Percentiles rank a stretch among this genome's conserved stretches.
Evolutionary conservation across 2,329 filamentous ascomycete species (phyloP).

Genomic region (Fusarium nodosum): DNA sequence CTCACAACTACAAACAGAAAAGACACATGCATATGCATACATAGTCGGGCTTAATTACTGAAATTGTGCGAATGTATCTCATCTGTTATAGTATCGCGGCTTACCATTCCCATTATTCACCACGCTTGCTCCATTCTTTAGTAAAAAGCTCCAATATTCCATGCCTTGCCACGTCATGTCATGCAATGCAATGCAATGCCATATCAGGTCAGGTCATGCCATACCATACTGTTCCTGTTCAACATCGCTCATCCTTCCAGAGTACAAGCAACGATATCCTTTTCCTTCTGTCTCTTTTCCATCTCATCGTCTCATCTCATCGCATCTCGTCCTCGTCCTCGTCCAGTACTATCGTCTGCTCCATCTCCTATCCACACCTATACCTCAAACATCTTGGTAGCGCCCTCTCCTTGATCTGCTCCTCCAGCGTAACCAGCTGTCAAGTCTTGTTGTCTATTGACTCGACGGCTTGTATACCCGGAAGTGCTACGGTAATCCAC

Average conservation of each 20-base stretch:
- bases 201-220: constrained; percentile 8
- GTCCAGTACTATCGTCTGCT: constrained; percentile 22
- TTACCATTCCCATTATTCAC: constrained; percentile 29
- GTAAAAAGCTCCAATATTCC: constrained; percentile 19
- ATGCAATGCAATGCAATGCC: constrained; percentile 17
- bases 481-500: constrained; percentile 13
- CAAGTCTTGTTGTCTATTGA: constrained; percentile 8
- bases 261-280: constrained; percentile 46
- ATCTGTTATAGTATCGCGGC: constrained; percentile 20
- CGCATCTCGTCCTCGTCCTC: constrained; percentile 23
- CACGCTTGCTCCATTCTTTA: constrained; percentile 16
- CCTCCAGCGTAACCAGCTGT: constrained; percentile 15
- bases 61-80: constrained; percentile 16
- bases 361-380: constrained; percentile 17
- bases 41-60: constrained; percentile 14
- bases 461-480: constrained; percentile 17
- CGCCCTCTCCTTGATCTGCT: constrained; percentile 8
- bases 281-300: constrained; percentile 25
- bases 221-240: constrained; percentile 15
- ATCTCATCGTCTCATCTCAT: constrained; percentile 30
- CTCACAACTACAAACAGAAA: neutral
- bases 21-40: neutral
- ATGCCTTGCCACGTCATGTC: constrained; percentile 18
- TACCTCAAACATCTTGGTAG: constrained; percentile 13
- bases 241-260: constrained; percentile 49